Percentiles rank a stretch among this genome's conserved stretches.
phyloP scores from a whole-genome alignment of 164 flowering plant genomes.

The Vitis riparia region DNA sequence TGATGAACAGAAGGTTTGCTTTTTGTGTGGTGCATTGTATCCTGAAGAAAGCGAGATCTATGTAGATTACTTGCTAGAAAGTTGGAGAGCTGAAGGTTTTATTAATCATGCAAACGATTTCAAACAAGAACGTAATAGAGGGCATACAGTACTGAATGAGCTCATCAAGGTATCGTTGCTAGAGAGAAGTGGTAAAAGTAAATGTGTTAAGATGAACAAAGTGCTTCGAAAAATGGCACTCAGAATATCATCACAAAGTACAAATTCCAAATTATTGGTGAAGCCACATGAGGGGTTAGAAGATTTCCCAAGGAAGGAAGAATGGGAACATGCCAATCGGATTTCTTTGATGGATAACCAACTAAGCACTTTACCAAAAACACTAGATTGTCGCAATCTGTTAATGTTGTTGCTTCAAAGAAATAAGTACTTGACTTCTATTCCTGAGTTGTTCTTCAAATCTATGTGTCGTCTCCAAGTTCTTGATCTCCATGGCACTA shows the following conservation, averaged over 20 bases:
- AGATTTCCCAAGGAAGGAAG: slow-evolving; percentile 1
- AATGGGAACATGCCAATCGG: slow-evolving; percentile 14
- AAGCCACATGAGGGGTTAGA: slow-evolving; percentile 6
- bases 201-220: slow-evolving; percentile 21
- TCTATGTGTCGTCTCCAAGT: slow-evolving; percentile 24
- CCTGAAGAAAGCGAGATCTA: slow-evolving; percentile 21
- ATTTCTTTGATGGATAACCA: slow-evolving; percentile 20
- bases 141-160: slow-evolving; percentile 8
- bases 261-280: slow-evolving; percentile 4
- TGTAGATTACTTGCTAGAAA: slow-evolving; percentile 12
- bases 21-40: slow-evolving; percentile 23
- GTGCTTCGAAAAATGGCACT: slow-evolving; percentile 20
- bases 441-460: slow-evolving; percentile 20
- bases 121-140: slow-evolving; percentile 5
- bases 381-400: slow-evolving; percentile 12
- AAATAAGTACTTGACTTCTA: slow-evolving; percentile 4
- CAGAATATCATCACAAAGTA: not conserved
- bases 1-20: slow-evolving; percentile 7
- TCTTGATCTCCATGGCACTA: slow-evolving; percentile 14
- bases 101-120: not conserved
- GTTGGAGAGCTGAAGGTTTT: slow-evolving; percentile 24
- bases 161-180: slow-evolving; percentile 17
- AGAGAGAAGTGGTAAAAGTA: slow-evolving; percentile 7
- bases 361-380: slow-evolving; percentile 15
- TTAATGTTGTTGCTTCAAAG: slow-evolving; percentile 23